Percentiles rank a stretch among this genome's conserved stretches.
phyloP scores from a whole-genome alignment of 345 rosid species.

The Salix dunnii region DNA sequence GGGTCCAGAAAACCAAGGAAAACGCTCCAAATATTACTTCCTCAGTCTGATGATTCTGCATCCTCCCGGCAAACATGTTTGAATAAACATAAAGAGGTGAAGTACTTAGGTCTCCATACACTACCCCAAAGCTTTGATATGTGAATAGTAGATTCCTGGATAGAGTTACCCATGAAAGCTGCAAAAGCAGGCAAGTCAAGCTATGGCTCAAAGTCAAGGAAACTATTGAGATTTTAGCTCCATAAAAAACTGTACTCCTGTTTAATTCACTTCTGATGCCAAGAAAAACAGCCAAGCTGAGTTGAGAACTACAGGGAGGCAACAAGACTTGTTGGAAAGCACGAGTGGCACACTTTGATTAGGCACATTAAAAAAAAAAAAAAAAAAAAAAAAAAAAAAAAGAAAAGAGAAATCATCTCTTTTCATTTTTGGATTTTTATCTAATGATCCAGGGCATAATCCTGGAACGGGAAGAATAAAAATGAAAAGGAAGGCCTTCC shows the following conservation, averaged over 20 bases:
- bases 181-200: constrained; percentile 29
- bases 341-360: neutral
- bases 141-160: constrained; percentile 68
- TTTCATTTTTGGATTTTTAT: too few species aligned
- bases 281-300: neutral
- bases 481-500: too few species aligned
- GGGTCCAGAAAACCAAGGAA: constrained; percentile 89
- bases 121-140: constrained; percentile 89
- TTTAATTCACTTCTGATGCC: neutral
- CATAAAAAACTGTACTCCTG: neutral
- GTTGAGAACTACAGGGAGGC: neutral
- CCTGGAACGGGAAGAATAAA: too few species aligned
- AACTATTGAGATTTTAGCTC: neutral
- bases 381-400: neutral
- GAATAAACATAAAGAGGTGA: constrained; percentile 83
- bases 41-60: constrained; percentile 49
- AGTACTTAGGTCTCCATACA: constrained; percentile 79
- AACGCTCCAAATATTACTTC: constrained; percentile 74
- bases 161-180: constrained; percentile 67
- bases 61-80: constrained; percentile 56
- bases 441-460: too few species aligned
- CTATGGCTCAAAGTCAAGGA: neutral
- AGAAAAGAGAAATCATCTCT: neutral
- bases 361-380: neutral
- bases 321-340: neutral